Evolutionary conservation across 1,284 basidiomycete species (phyloP).

Genomic region (Austroboletus niveus): DNA sequence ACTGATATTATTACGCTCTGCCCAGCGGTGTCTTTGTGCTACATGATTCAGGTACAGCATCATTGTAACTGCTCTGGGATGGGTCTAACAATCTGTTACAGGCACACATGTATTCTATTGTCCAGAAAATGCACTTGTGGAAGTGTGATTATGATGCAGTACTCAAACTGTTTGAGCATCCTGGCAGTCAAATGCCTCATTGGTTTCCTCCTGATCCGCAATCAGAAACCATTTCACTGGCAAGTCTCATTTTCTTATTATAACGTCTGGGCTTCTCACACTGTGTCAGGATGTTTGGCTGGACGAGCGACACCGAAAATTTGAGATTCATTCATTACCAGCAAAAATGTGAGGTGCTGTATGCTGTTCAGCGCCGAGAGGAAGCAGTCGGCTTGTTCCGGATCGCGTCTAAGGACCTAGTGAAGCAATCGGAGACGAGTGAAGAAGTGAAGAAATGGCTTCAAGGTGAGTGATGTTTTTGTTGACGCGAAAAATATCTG

Average conservation of each 20-base stretch:
- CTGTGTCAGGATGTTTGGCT: background rate
- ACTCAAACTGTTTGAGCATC: background rate
- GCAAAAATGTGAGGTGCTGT: background rate
- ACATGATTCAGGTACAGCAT: background rate
- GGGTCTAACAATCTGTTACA: background rate
- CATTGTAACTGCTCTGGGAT: background rate
- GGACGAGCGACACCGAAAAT: background rate
- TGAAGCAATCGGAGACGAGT: background rate
- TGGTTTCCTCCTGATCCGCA: background rate
- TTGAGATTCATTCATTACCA: background rate
- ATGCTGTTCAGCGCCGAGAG: background rate
- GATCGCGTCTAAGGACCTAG: background rate
- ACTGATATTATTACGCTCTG: background rate
- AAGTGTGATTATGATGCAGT: background rate
- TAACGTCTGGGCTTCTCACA: background rate
- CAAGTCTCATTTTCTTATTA: background rate
- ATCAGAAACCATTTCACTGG: background rate
- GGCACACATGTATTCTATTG: background rate
- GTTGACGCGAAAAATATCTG: too few species aligned
- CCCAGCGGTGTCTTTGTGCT: background rate
- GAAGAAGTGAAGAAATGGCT: background rate
- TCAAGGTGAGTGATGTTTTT: background rate
- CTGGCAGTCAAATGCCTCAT: background rate
- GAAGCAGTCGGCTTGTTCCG: background rate
- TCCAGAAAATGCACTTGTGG: background rate